Base-by-base conservation (phyloP, 495 filamentous ascomycete species). In the Tuber brumale region DNA sequence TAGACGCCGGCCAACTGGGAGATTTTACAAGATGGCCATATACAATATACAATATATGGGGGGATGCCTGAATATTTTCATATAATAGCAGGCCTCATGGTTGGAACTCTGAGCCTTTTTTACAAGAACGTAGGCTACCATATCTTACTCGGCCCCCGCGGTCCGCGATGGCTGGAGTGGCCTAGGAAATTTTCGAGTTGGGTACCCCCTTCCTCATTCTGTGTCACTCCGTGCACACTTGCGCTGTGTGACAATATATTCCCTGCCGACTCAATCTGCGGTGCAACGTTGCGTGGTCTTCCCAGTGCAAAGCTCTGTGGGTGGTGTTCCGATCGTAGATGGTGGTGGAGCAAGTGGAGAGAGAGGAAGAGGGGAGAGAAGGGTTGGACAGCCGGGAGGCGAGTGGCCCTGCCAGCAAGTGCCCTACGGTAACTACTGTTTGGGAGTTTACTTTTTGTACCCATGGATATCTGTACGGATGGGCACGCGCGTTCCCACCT, bases 161-260 rank as follows among this genome's bases (percentile, higher is more conserved):
- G 6, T 61, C n/a, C n/a, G 3, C 18, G 57, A 66, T 57, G 48
- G 21, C n/a, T 48, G 19, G 46, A 8, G 19, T 48, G 41, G 41
- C 41, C 44, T 10, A 12, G n/a, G 19, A 48, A 21, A 70, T 70
- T 76, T 27, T 43, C 31, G 74, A 79, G 69, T 70, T 70, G 41
- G 70, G 18, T 6, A 51, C 37, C 42, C 41, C 75, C 75, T 61
- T 77, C n/a, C 76, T 75, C 41, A 39, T 79, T 79, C 35, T 79
- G 76, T 80, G 78, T 80, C 78, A 79, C 77, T 70, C 78, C 77
- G 77, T 72, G 45, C 43, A 43, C 48, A 74, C 72, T 44, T 43
- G 70, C 41, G 76, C 61, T 79, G 76, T 79, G 78, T 42, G 18
- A 80, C 78, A 31, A 7, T 3, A 57, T 39, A 51, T 48, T 75